Evolutionary conservation across 352 stramenopile species (phyloP), one percentile per base, ranked within the genome.

Genomic region (Globisporangium spiculum): DNA sequence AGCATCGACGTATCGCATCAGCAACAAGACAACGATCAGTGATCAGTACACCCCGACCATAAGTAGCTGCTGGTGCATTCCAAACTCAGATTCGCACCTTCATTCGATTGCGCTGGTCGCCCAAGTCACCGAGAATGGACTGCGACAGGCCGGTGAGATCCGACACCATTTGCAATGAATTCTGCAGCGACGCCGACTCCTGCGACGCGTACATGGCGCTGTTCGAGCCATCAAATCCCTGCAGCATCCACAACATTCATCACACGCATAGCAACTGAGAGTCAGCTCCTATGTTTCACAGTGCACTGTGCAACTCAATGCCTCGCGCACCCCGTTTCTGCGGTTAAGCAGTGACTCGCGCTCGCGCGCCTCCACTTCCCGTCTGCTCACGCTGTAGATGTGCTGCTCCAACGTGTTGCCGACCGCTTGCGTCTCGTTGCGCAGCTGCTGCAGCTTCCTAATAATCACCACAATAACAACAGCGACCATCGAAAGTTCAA

Each of bases 81-180:
- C 30, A 30, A 71, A 38, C 6, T 36, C 0, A 27, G 30, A 2
- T 0, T 59, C 66, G 30, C 24, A 91, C 83, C 75, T 93, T 91
- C 78, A 92, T 84, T 7, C 80, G 75, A 24, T 76, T 80, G 53
- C 81, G 85, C 71, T 92, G 83, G 46, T 89, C 84, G 27, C 79
- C 72, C 12, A 95, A 71, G 69, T 95, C 87, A 2, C 84, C 85
- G 22, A 95, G 68, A 48, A 92, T 89, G 22, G 84, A 86, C 44
- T 88, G 76, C 24, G 84, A 90, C 27, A 94, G 75, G 60, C 73
- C 86, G 38, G 81, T 93, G 36, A 95, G 68, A 61, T 95, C 85
- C 24, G 83, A 88, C 24, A 95, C 83, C 88, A 95, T 95, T 46
- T 88, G 76, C 41, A 83, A 91, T 26, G 86, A 94, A 8, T 84